These are phyloP conservation scores for Chloranthus sessilifolius DNA, from an alignment of 164 flowering plant genomes.

Conservation along the genomic window DNA sequence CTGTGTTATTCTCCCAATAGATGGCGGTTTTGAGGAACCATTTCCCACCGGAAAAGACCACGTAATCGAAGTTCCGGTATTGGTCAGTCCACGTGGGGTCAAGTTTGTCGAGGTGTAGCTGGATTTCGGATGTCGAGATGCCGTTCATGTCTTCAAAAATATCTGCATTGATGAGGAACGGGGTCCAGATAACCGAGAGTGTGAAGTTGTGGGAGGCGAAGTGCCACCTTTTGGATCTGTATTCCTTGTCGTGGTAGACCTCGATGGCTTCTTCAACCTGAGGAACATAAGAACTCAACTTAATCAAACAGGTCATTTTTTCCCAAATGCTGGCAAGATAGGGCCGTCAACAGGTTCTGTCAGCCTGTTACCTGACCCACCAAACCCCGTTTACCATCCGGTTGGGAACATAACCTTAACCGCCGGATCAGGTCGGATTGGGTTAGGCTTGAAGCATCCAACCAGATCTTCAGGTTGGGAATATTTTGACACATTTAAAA, in stretches of 20 bases:
- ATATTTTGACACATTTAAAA: too few relatives aligned
- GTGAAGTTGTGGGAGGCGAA: constrained; percentile 63
- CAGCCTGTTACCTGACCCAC: too few relatives aligned
- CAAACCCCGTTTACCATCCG: too few relatives aligned
- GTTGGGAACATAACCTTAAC: too few relatives aligned
- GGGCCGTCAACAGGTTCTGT: too few relatives aligned
- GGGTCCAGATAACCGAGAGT: constrained; percentile 72
- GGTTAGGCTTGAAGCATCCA: too few relatives aligned
- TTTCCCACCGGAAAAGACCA: constrained; percentile 70
- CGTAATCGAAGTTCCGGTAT: constrained; percentile 47
- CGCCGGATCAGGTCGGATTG: too few relatives aligned
- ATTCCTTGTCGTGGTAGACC: constrained; percentile 70
- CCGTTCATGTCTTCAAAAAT: constrained; percentile 75
- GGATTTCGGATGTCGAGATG: constrained; percentile 49
- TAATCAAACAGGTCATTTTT: too few relatives aligned
- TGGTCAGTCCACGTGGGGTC: constrained; percentile 55
- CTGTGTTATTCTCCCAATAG: constrained; percentile 52
- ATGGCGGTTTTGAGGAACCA: constrained; percentile 86
- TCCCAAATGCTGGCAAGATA: too few relatives aligned
- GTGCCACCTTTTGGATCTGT: constrained; percentile 59
- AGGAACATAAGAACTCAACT: constrained; percentile 12
- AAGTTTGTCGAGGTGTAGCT: constrained; percentile 66
- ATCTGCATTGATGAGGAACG: constrained; percentile 67
- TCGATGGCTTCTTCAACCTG: constrained; percentile 60
- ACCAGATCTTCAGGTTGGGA: too few relatives aligned